These are phyloP conservation scores for Pseudocercospora musae DNA, from an alignment of 2,329 filamentous ascomycete genomes.

Conservation along the genomic window DNA sequence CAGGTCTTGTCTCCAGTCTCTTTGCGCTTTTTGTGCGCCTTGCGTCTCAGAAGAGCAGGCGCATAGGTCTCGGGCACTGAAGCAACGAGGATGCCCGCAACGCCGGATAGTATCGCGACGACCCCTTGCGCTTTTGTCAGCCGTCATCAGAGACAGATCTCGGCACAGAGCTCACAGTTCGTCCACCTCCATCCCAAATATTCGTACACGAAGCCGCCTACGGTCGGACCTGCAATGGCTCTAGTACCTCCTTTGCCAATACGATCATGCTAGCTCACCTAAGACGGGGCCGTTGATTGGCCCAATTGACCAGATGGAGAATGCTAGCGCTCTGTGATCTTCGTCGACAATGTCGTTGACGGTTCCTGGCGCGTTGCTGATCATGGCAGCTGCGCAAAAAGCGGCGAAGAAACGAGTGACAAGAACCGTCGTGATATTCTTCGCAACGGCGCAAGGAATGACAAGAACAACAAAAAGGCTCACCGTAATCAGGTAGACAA, in stretches of 20 bases:
- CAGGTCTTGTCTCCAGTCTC: conserved; percentile 68
- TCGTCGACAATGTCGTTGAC: conserved; percentile 80
- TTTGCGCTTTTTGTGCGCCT: conserved; percentile 62
- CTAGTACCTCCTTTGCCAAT: neutral
- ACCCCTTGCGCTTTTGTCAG: conserved; percentile 43
- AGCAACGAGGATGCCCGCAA: conserved; percentile 57
- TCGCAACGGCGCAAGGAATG: conserved; percentile 68
- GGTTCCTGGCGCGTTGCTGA: conserved; percentile 78
- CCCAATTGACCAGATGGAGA: conserved; percentile 78
- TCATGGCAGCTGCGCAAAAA: conserved; percentile 73
- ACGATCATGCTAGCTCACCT: conserved; percentile 21
- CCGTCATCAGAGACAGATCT: no score
- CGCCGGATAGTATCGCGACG: conserved; percentile 66
- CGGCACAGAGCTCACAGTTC: conserved; percentile 53
- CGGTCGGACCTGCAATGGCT: conserved; percentile 56
- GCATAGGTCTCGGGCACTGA: conserved; percentile 73
- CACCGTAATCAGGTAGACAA: conserved; percentile 66
- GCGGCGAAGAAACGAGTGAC: conserved; percentile 71
- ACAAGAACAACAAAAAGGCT: conserved; percentile 64
- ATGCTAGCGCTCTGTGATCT: conserved; percentile 74
- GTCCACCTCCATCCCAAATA: conserved; percentile 85
- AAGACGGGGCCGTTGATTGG: conserved; percentile 66
- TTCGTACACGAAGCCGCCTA: conserved; percentile 77
- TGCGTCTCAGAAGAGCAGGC: conserved; percentile 65
- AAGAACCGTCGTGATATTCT: conserved; percentile 66